These are phyloP conservation scores for Novakomyces olei DNA, from an alignment of 805 yeast genomes.

Conservation along the genomic window DNA sequence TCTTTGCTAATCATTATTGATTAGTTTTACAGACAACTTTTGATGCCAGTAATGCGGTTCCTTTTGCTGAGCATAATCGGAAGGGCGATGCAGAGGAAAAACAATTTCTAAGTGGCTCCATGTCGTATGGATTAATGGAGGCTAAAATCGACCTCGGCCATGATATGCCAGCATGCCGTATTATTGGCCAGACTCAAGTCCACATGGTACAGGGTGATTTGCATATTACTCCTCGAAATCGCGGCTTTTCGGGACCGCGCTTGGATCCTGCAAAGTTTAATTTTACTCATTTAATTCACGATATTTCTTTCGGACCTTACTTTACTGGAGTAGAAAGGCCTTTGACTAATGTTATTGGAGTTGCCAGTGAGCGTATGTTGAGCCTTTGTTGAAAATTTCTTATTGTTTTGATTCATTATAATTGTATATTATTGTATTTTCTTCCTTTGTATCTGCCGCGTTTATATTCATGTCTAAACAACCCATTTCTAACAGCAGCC, in stretches of 20 bases:
- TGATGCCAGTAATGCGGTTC: conserved; percentile 6
- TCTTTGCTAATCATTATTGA: neutral
- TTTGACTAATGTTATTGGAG: conserved; percentile 51
- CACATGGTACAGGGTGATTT: conserved; percentile 71
- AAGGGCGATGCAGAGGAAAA: conserved; percentile 6
- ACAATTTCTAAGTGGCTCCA: no score
- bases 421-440: no score
- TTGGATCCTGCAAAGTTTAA: conserved; percentile 23
- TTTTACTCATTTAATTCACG: conserved; percentile 66
- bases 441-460: no score
- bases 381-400: no score
- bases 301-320: conserved; percentile 76
- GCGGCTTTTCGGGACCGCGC: conserved; percentile 28
- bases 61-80: conserved; percentile 8
- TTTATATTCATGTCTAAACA: neutral
- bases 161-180: conserved; percentile 59
- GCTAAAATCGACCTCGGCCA: neutral
- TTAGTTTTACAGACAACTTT: neutral
- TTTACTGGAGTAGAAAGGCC: conserved; percentile 74
- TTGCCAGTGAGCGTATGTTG: conserved; percentile 23
- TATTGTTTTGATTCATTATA: neutral
- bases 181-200: conserved; percentile 63
- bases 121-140: no score
- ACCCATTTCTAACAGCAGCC: no score
- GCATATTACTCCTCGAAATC: conserved; percentile 59